Evolutionary conservation across 2,329 filamentous ascomycete species (phyloP), one percentile per base, ranked within the genome.

Genomic region (Anthostomella pinea): DNA sequence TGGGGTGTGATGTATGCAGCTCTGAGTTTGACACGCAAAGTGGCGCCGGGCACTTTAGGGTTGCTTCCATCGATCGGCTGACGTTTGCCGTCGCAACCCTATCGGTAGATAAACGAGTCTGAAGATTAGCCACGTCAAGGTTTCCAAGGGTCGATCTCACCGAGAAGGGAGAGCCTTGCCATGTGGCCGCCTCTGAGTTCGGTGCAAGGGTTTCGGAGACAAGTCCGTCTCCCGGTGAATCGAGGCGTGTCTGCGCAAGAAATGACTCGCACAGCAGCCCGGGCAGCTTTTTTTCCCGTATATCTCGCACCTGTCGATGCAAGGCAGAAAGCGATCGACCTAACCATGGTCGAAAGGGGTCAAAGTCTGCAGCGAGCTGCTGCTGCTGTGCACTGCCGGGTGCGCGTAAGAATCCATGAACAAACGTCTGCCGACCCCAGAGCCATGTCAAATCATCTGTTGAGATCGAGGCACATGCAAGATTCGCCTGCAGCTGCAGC

Each of bases 401-500:
- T 40, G 42, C 39, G 34, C 36, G 43, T 28, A 13, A 30, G 21
- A 24, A 19, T 25, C n/a, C 30, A 28, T 23, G 20, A 36, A 34
- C 32, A 37, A 16, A 26, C 19, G 30, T 22, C 20, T 22, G 30
- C 31, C 7, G 4, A 17, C 19, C 20, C 10, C 8, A 30, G 30
- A 39, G 22, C 26, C 20, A 32, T 21, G 11, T 28, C 13, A 19
- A 11, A 24, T 27, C 22, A 15, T 22, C 20, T 21, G 30, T 30
- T 30, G 20, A 31, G 40, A 44, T 41, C 38, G 41, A 31, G 18
- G 34, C 36, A 45, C 42, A 36, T 32, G 33, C 40, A 38, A 45
- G 45, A 48, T 48, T 47, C 23, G 38, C 29, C 36, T 41, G 42
- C 36, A 48, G 45, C 36, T 45, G 45, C 39, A 48, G 36, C 16